Conservation (phyloP, 345 rosid species). For the Citrus hindsii region DNA sequence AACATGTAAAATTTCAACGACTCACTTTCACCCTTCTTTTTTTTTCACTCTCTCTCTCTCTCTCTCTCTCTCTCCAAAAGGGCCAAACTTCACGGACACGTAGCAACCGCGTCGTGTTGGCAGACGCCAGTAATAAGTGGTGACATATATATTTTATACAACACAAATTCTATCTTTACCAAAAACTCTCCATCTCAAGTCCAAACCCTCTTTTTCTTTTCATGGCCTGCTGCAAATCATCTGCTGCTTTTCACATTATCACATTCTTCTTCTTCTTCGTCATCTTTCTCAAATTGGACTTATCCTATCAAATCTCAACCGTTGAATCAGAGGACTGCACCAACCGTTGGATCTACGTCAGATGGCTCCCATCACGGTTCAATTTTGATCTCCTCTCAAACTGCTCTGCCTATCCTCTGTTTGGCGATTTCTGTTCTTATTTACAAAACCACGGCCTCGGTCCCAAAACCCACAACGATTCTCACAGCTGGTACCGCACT, state of each 20-base stretch:
- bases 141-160: no score
- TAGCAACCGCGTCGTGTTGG: no score
- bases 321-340: constrained; percentile 46
- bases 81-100: neutral
- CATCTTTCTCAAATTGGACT: constrained; percentile 8
- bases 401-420: constrained; percentile 64
- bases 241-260: constrained; percentile 12
- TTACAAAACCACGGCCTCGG: constrained; percentile 89
- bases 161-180: neutral
- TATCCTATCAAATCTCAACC: constrained; percentile 31
- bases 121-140: no score
- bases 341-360: constrained; percentile 86
- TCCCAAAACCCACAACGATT: constrained; percentile 69
- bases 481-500: constrained; percentile 86
- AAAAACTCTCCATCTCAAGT: neutral
- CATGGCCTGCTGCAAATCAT: constrained; percentile 30
- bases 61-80: no score
- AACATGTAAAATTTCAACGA: neutral
- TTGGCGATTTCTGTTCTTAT: constrained; percentile 65
- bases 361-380: constrained; percentile 70
- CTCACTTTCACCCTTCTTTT: neutral
- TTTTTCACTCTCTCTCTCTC: no score
- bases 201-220: neutral
- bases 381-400: constrained; percentile 81
- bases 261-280: constrained; percentile 19